phyloP scores from a whole-genome alignment of 352 stramenopile genomes.

The Phytophthora multivora region DNA sequence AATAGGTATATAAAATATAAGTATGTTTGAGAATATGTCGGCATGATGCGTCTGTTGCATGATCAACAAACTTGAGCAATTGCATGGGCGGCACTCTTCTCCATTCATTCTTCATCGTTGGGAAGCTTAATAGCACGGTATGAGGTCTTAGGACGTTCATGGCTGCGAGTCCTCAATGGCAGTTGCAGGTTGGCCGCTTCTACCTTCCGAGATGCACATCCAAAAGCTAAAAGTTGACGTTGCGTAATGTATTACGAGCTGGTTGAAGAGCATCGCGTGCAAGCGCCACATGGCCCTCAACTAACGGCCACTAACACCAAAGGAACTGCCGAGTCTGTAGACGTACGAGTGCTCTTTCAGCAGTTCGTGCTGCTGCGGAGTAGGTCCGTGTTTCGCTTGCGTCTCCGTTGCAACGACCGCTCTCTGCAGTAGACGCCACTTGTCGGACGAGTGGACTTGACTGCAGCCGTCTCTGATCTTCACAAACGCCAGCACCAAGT shows the following conservation, averaged over 20 bases:
- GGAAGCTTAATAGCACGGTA: neutral
- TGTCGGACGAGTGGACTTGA: conserved; percentile 25
- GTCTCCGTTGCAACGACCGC: conserved; percentile 27
- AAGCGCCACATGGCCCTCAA: too few relatives aligned
- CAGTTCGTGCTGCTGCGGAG: conserved; percentile 30
- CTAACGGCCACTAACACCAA: conserved; percentile 17
- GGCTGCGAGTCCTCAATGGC: neutral
- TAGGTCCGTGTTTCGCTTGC: conserved; percentile 18
- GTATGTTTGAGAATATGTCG: neutral
- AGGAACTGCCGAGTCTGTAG: conserved; percentile 12
- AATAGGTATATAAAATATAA: neutral
- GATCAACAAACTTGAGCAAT: too few relatives aligned
- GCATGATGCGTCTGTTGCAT: too few relatives aligned
- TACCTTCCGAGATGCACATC: too few relatives aligned
- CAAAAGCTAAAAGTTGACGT: too few relatives aligned
- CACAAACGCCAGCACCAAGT: conserved; percentile 20
- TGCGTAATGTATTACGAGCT: too few relatives aligned
- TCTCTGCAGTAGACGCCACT: conserved; percentile 24
- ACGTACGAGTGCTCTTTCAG: conserved; percentile 35
- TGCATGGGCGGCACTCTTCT: too few relatives aligned
- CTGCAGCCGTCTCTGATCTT: conserved; percentile 17
- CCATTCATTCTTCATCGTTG: neutral
- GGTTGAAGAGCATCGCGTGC: too few relatives aligned
- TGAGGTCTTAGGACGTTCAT: neutral
- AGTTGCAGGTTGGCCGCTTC: too few relatives aligned